Evolutionary conservation across 768 basidiomycete species (phyloP), one percentile per base, ranked within the genome.

Genomic region (Tylopilus subfusipes): DNA sequence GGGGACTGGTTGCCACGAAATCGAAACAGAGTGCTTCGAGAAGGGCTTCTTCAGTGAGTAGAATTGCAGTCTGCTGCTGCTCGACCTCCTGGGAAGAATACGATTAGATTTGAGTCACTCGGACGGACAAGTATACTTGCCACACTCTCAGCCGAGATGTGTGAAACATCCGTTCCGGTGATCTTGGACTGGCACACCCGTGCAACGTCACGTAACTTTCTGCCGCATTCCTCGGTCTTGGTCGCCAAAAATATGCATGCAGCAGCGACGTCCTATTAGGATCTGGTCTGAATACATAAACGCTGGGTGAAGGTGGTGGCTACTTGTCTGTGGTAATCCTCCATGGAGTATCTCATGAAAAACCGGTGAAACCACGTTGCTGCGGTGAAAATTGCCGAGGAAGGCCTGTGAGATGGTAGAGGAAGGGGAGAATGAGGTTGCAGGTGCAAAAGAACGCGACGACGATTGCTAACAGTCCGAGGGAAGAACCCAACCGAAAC

Each of bases 331-430:
- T 88, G 86, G 63, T 88, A 87, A 63, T 91, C 88, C 62, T 87
- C 84, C 81, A 90, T 82, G 25, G 90, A 82, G 67, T 82, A 85
- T 55, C 91, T 80, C 90, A 93, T 91, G 69, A 89, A 93, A 70
- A 93, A 93, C 13, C 92, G 80, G 69, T 93, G 92, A 60, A 93
- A 91, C 88, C 91, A 93, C 7, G 87, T 89, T 24, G 90, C 90
- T 24, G 92, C 90, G 24, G 92, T 90, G 63, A 87, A 87, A 75
- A 92, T 82, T 14, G 90, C 89, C 16, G 89, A 85, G 21, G 85
- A 83, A 25, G 88, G 87, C 46, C 91, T 93, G 66, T 52, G 43
- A 30, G 63, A 40, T 54, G 31, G 52, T 56, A 63, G 24, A 48
- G 24, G 27, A 27, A 49, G 47, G 54, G 9, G 5, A 30, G 29